phyloP scores from a whole-genome alignment of 2,329 filamentous ascomycete genomes.

The Arthrobotrys sinensis region DNA sequence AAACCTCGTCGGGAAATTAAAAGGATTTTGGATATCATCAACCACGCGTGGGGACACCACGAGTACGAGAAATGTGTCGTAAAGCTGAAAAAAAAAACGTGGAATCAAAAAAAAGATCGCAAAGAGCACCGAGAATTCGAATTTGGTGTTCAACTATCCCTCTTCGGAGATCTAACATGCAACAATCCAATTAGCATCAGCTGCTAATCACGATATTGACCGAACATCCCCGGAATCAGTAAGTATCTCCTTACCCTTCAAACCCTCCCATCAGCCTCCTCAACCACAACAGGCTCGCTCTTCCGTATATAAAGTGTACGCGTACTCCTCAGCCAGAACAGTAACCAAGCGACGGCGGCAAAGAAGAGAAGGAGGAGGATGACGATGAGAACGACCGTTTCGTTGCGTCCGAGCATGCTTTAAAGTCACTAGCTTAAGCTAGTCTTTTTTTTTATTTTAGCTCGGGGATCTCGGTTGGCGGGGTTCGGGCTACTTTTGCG shows the following conservation, averaged over 20 bases:
- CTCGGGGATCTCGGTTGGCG: slow-evolving; percentile 19
- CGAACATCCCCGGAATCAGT: neutral
- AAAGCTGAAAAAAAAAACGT: neutral
- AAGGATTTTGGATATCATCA: neutral
- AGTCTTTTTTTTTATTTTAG: neutral
- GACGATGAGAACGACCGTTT: slow-evolving; percentile 56
- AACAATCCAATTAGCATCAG: slow-evolving; percentile 19
- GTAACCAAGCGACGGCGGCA: slow-evolving; percentile 34
- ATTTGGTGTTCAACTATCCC: neutral
- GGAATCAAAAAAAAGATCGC: neutral
- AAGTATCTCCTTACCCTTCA: neutral
- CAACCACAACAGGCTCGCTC: slow-evolving; percentile 17
- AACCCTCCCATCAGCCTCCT: slow-evolving; percentile 33
- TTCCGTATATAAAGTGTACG: neutral
- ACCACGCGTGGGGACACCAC: neutral
- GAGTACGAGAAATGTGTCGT: neutral
- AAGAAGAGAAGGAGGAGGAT: slow-evolving; percentile 58
- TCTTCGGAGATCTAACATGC: neutral
- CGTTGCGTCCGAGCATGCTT: slow-evolving; percentile 52
- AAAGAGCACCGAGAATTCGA: neutral
- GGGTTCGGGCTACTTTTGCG: neutral
- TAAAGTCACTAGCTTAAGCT: neutral
- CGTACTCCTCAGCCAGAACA: slow-evolving; percentile 29
- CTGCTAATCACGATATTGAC: slow-evolving; percentile 40
- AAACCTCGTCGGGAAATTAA: neutral